These are phyloP conservation scores for Trypanosoma melophagium DNA, from an alignment of 208 protist species.

Conservation along the genomic window DNA sequence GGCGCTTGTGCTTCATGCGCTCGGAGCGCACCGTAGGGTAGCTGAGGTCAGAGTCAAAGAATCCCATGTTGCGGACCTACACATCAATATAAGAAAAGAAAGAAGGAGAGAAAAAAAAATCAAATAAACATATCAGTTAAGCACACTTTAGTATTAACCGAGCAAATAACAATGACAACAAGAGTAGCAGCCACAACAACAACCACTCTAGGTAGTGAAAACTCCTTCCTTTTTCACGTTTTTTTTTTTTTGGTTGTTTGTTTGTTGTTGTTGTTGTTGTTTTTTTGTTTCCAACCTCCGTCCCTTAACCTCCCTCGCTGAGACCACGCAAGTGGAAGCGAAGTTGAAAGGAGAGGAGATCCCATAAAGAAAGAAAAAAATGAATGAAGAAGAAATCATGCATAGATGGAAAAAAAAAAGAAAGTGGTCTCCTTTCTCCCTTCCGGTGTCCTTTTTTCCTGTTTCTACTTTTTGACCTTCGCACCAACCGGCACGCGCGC, in stretches of 20 bases:
- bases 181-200: neutral
- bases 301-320: neutral
- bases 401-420: constrained; percentile 16
- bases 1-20: constrained; percentile 98
- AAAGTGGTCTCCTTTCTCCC: neutral
- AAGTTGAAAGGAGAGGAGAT: no score
- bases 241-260: no score
- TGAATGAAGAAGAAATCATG: constrained; percentile 17
- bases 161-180: neutral
- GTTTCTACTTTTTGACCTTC: constrained; percentile 54
- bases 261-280: no score
- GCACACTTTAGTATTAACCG: constrained; percentile 2
- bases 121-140: constrained; percentile 6
- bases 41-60: constrained; percentile 96
- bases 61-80: constrained; percentile 68
- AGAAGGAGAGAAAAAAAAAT: constrained; percentile 15
- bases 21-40: constrained; percentile 95
- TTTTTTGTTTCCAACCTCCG: no score
- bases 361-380: constrained; percentile 2
- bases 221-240: no score
- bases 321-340: no score
- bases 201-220: neutral
- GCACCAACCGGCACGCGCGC: constrained; percentile 57
- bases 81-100: constrained; percentile 1
- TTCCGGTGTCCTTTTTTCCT: neutral